Percentiles rank a stretch among this genome's conserved stretches.
Evolutionary conservation across 352 stramenopile genomes (phyloP).

Genomic region (Phytopythium ostracodes): DNA sequence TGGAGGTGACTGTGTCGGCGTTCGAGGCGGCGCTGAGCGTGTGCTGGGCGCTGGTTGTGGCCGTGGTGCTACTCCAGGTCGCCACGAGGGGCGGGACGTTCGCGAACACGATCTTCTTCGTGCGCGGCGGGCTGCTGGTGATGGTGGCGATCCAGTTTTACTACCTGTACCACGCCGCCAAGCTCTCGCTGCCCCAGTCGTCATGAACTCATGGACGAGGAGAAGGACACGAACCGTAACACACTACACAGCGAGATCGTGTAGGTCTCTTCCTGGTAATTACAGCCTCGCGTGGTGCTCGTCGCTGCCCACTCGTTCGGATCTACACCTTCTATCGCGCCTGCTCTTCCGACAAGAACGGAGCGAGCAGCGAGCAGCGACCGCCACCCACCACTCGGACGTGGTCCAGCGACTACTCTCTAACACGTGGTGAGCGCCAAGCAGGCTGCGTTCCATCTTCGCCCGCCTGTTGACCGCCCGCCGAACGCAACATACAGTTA

Average conservation of each 20-base stretch:
- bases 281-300: not conserved
- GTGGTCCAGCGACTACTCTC: not conserved
- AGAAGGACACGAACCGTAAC: not conserved
- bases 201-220: not conserved
- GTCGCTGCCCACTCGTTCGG: not conserved
- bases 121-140: slow-evolving; percentile 20
- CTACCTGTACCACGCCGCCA: slow-evolving; percentile 55
- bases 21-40: slow-evolving; percentile 42
- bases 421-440: not conserved
- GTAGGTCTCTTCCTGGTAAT: not conserved
- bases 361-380: not conserved
- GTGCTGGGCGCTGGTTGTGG: slow-evolving; percentile 26
- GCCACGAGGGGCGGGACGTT: slow-evolving; percentile 3
- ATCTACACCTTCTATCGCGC: not conserved
- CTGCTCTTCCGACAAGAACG: not conserved
- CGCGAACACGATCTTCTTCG: slow-evolving; percentile 17
- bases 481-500: slow-evolving; percentile 22
- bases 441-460: no score
- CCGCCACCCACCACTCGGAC: not conserved
- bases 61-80: slow-evolving; percentile 20
- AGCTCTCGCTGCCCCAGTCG: slow-evolving; percentile 21
- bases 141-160: slow-evolving; percentile 51
- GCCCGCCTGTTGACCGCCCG: not conserved
- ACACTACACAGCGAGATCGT: not conserved
- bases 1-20: slow-evolving; percentile 20